Base-by-base conservation (phyloP, 768 basidiomycete species). In the Russula vinacea region DNA sequence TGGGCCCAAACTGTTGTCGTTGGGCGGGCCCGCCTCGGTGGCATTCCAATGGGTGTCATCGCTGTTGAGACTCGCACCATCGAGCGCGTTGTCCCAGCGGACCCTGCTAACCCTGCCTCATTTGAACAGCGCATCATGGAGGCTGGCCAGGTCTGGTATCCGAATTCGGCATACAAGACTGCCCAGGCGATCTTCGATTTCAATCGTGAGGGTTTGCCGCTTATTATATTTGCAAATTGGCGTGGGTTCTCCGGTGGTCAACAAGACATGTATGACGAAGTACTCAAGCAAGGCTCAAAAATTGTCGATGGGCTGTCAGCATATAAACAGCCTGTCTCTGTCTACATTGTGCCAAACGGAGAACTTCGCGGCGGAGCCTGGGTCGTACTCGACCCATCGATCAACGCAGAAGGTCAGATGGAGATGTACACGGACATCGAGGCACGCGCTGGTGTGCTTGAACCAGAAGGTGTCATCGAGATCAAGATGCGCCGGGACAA, bases 91-190 rank as follows among this genome's bases (percentile, higher is more conserved):
- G 90, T 98, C 44, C 95, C 97, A 37, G 97, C 97, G 49, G 97
- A 99, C 70, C 97, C 97, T 14, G 97, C 97, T 58, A 99, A 98
- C 76, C 90, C 96, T 4, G 82, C 89, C 16, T 98, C 96, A 8
- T 92, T 95, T 74, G 97, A 99, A 75, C 95, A 95, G 72, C 89
- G 89, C 70, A 94, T 98, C 75, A 96, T 98, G 89, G 95, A 98
- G 74, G 97, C 97, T n/a, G 97, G 97, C 69, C 94, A 96, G 76
- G 97, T 98, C 29, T 99, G 97, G 97, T 98, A 98, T 75, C 97
- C 97, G 40, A 98, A 99, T 76, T 96, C 94, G 6, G 95, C 97
- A 7, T 95, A 97, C 81, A 99, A 99, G 83, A 99, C 97, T 9
- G 97, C 95, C 9, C 97, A 98, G 72, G 96, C 97, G 17, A 98